Evolutionary conservation across 1,284 basidiomycete species (phyloP), one percentile per base, ranked within the genome.

Genomic region (Heterobasidion parviporum): DNA sequence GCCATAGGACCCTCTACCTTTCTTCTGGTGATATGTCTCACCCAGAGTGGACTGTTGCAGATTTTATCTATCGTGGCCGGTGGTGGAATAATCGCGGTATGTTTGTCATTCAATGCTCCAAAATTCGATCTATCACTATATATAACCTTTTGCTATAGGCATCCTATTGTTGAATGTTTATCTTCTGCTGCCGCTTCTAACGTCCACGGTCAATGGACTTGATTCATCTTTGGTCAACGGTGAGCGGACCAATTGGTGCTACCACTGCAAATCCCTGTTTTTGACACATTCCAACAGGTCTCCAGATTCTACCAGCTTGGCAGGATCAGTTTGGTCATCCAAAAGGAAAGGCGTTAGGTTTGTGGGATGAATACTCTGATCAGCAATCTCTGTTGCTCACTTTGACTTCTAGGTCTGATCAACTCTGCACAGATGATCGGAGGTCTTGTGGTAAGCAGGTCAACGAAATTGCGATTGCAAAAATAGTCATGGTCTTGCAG

Each of bases 301-400:
- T 87, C 26, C 83, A 86, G 65, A 83, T 85, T 56, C 68, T 86
- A 18, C 81, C 82, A 3, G 77, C 74, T 44, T 85, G 82, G 82
- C 76, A 81, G 61, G 59, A 70, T 0, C 81, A 72, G 63, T 85
- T 83, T 61, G 52, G 74, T 46, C 54, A 76, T 58, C 84, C 85
- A 4, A 61, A 70, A 54, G 79, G 81, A 8, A 76, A 72, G 61
- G 72, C 69, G 6, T 64, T 86, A 52, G 83, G 83, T 80, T 57
- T 32, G 68, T 62, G 6, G 26, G 26, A 26, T 43, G 47, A 38
- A n/a, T 43, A 36, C 34, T 34, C 54, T n/a, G 4, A 1, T 41
- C 0, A 41, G 8, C 38, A 5, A 12, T 41, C 38, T 36, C 46
- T 45, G 53, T 38, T 55, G 50, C 52, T 50, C 53, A 8, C 33